Base-by-base conservation (phyloP, 1,139 yeast genomes). In the Scheffersomyces stambukii region DNA sequence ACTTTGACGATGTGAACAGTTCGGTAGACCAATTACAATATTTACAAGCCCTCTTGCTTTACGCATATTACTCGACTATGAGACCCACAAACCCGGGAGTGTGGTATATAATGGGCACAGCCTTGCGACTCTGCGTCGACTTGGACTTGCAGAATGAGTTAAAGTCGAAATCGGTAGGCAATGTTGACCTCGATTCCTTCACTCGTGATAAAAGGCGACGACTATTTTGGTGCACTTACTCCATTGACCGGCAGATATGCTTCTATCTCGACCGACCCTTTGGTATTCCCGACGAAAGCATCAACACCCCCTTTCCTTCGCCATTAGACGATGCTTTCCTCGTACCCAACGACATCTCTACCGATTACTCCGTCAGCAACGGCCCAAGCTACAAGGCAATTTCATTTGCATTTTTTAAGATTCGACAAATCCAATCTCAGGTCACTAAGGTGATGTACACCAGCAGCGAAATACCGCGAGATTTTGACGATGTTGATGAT, bases 31-130 rank as follows among this genome's bases (percentile, higher is more conserved):
- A 80, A 22, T 56, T 85, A 25, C 93, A 82, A 44, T 69, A 83
- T 1, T 55, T 88, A 3, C 89, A 83, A 47, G 91, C 89, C 0
- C 62, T 84, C 11, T 50, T 88, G 17, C 58, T 85, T 13, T 58
- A 81, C 23, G 76, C 93, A 0, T 50, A 79, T 4, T 88, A 82
- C 48, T 77, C 95, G 2, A 68, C 75, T 14, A 67, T 81, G 88
- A 62, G 86, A 38, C 88, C 89, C 0, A 74, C 82, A 2, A 75
- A 77, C 4, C 95, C 96, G 0, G 93, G 95, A 2, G 85, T 85
- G n/a, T 88, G 96, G 96, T 85, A 85, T 47, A 76, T 84, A 2
- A 61, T 85, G 37, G 96, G 96, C 0, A 75, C 85, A 5, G 91
- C 91, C 0, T 54, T 85, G 28, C 65, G 96, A 33, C 55, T 85